Evolutionary conservation across 2,329 filamentous ascomycete genomes (phyloP).

Genomic region (Cadophora malorum): DNA sequence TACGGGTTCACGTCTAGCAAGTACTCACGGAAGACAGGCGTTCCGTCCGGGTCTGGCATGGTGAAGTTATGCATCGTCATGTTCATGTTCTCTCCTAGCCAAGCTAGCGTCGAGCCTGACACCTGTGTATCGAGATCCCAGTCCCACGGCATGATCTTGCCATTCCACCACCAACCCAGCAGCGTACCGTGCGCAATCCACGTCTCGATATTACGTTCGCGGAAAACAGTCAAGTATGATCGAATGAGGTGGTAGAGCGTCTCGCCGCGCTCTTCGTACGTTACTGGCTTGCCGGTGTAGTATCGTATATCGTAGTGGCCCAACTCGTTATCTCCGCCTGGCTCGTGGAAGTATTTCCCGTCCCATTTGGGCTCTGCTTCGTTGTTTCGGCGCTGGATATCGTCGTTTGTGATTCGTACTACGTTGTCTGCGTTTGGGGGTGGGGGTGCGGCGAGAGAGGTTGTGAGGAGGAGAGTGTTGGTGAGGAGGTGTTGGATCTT

Average conservation of each 20-base stretch:
- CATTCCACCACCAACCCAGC: conserved; percentile 91
- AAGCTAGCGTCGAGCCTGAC: conserved; percentile 67
- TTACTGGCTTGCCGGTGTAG: conserved; percentile 64
- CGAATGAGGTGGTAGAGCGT: conserved; percentile 73
- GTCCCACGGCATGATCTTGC: conserved; percentile 80
- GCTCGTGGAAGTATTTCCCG: conserved; percentile 54
- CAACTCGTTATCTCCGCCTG: conserved; percentile 63
- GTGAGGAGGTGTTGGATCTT: conserved; percentile 28
- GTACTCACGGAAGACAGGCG: conserved; percentile 60
- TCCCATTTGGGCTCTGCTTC: not conserved
- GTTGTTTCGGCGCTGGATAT: conserved; percentile 8
- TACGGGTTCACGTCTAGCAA: conserved; percentile 81
- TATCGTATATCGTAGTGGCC: conserved; percentile 79
- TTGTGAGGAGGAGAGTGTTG: conserved; percentile 29
- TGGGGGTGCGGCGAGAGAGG: conserved; percentile 16
- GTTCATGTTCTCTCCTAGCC: conserved; percentile 71
- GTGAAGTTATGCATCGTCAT: conserved; percentile 58
- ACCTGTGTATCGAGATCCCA: conserved; percentile 86
- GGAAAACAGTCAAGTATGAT: conserved; percentile 74
- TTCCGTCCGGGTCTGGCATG: conserved; percentile 48
- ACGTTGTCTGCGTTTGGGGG: conserved; percentile 18
- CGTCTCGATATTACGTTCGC: conserved; percentile 71
- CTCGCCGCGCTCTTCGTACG: conserved; percentile 69
- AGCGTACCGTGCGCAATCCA: conserved; percentile 88
- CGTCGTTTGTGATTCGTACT: not conserved